Conservation (phyloP, 257 asterid genomes). For the Ophiorrhiza pumila region DNA sequence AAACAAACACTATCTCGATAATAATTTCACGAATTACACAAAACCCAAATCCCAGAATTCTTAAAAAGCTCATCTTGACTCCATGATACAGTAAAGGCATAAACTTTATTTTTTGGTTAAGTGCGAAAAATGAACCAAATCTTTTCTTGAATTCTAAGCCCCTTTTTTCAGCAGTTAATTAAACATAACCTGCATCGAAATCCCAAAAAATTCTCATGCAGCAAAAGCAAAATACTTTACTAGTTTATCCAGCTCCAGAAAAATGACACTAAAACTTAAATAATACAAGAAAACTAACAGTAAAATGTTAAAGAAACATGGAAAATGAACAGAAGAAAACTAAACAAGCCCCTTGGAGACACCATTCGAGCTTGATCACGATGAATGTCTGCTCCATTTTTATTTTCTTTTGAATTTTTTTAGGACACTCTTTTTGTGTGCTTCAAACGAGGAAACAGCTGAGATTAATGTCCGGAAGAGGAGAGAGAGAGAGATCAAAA, state of each 20-base stretch:
- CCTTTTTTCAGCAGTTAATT: not conserved
- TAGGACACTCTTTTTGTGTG: too few species aligned
- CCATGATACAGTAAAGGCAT: not conserved
- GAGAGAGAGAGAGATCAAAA: too few species aligned
- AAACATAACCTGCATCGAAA: not conserved
- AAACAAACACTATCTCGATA: not conserved
- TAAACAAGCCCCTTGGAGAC: conserved; percentile 92
- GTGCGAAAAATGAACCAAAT: not conserved
- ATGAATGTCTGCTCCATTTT: conserved; percentile 97
- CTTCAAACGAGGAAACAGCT: too few species aligned
- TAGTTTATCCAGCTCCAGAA: too few species aligned
- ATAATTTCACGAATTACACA: not conserved
- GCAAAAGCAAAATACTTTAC: not conserved
- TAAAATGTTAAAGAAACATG: not conserved
- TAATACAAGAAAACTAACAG: not conserved
- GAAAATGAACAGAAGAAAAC: not conserved
- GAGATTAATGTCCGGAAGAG: too few species aligned
- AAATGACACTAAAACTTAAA: not conserved
- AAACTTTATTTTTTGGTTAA: not conserved
- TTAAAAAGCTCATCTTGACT: not conserved
- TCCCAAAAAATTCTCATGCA: not conserved
- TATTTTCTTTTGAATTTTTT: not conserved
- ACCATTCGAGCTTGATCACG: conserved; percentile 99
- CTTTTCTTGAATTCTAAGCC: not conserved
- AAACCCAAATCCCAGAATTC: not conserved